Evolutionary conservation across 305 asterid species (phyloP).

Genomic region (Fraxinus sp.): DNA sequence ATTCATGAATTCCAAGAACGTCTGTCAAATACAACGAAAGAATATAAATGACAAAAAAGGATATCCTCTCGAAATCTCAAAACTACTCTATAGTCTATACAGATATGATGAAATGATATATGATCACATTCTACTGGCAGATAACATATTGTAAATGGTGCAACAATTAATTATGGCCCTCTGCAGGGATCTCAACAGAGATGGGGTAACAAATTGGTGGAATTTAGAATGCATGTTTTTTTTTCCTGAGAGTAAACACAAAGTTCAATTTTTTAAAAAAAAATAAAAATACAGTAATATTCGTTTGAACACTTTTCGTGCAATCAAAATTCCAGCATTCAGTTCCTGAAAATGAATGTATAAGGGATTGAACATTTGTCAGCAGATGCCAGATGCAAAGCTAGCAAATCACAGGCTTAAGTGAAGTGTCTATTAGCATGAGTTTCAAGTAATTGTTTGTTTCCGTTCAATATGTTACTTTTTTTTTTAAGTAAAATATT

Average conservation of each 20-base stretch:
- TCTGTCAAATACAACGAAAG: constrained; percentile 35
- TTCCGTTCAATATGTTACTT: background rate
- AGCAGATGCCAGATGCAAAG: background rate
- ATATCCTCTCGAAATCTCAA: constrained; percentile 1
- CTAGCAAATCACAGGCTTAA: background rate
- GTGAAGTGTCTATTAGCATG: background rate
- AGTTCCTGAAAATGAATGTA: background rate
- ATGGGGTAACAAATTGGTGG: background rate
- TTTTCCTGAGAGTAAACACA: background rate
- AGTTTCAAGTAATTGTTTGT: background rate
- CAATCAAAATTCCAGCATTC: background rate
- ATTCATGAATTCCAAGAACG: constrained; percentile 58
- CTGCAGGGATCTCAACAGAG: background rate
- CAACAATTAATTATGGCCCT: background rate
- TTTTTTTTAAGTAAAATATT: background rate
- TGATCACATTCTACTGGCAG: background rate
- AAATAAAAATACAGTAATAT: background rate
- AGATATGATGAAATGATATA: background rate
- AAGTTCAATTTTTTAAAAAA: background rate
- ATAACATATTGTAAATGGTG: background rate
- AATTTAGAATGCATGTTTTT: background rate
- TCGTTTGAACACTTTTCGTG: background rate
- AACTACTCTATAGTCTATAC: background rate
- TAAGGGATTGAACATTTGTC: background rate
- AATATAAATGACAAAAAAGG: constrained; percentile 9